These are phyloP conservation scores for Rubia occidens DNA, from an alignment of 305 asterid species.

Conservation along the genomic window DNA sequence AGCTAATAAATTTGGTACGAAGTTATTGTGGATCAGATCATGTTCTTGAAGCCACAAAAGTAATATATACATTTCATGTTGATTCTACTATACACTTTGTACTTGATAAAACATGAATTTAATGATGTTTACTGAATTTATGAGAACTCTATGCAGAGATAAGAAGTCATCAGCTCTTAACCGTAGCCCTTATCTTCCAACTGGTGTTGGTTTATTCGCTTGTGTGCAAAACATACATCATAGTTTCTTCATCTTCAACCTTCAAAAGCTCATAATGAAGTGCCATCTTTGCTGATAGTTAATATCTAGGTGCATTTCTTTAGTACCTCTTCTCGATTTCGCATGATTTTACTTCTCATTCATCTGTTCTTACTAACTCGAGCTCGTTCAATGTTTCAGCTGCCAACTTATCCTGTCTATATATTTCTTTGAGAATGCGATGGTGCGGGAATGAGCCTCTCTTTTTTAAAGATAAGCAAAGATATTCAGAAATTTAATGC, in stretches of 20 bases:
- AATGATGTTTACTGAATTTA: background rate
- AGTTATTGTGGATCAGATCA: no score
- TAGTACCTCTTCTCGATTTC: background rate
- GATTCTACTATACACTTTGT: background rate
- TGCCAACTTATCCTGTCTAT: no score
- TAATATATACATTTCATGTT: no score
- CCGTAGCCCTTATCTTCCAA: constrained; percentile 57
- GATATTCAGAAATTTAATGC: no score
- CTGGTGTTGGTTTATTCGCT: constrained; percentile 64
- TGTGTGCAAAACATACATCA: constrained; percentile 57
- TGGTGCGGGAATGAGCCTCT: no score
- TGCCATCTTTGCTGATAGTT: constrained; percentile 63
- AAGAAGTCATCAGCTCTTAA: constrained; percentile 60
- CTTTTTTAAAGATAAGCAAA: no score
- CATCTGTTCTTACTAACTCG: background rate
- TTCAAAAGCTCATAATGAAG: constrained; percentile 32
- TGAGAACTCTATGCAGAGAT: constrained; percentile 41
- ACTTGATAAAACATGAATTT: background rate
- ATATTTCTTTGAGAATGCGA: no score
- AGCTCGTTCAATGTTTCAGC: constrained; percentile 27
- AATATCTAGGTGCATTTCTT: constrained; percentile 52
- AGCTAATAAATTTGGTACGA: no score
- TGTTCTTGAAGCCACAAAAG: no score
- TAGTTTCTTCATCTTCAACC: constrained; percentile 58
- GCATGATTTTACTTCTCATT: background rate